Percentiles rank a stretch among this genome's conserved stretches.
These are phyloP conservation scores for Papiliotrema flavescens DNA, from an alignment of 1,284 basidiomycete species.

Conservation along the genomic window DNA sequence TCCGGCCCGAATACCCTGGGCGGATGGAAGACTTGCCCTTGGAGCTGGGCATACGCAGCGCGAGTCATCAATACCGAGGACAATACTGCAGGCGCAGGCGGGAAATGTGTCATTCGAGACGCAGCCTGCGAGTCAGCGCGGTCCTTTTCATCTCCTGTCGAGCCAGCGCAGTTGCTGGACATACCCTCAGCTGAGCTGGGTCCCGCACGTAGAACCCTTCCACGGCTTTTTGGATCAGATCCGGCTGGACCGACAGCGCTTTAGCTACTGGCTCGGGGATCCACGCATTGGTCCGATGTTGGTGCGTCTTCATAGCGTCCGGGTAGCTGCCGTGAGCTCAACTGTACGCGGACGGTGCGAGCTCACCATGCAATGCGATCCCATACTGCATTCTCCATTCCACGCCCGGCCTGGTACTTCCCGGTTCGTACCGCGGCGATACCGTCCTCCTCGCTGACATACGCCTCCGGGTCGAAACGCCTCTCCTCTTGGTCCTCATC, in stretches of 20 bases:
- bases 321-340: constrained; percentile 62
- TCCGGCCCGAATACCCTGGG: constrained; percentile 76
- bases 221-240: constrained; percentile 76
- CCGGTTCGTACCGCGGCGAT: constrained; percentile 56
- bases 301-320: constrained; percentile 61
- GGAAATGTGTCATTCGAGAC: constrained; percentile 81
- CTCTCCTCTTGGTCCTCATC: constrained; percentile 54
- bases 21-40: constrained; percentile 86
- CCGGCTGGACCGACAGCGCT: constrained; percentile 62
- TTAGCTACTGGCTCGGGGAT: constrained; percentile 73
- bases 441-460: constrained; percentile 64
- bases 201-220: constrained; percentile 93
- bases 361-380: constrained; percentile 62
- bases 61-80: constrained; percentile 71
- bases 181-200: constrained; percentile 76
- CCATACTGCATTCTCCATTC: constrained; percentile 64
- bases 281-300: constrained; percentile 75
- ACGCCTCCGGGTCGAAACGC: constrained; percentile 55
- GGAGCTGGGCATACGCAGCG: constrained; percentile 85
- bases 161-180: constrained; percentile 25
- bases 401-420: constrained; percentile 54
- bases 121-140: constrained; percentile 57
- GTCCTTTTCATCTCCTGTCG: too few species aligned
- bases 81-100: constrained; percentile 63
- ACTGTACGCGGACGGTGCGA: too few species aligned